Evolutionary conservation across 1,284 basidiomycete species (phyloP).

Genomic region (Ceratobasidium sp.): DNA sequence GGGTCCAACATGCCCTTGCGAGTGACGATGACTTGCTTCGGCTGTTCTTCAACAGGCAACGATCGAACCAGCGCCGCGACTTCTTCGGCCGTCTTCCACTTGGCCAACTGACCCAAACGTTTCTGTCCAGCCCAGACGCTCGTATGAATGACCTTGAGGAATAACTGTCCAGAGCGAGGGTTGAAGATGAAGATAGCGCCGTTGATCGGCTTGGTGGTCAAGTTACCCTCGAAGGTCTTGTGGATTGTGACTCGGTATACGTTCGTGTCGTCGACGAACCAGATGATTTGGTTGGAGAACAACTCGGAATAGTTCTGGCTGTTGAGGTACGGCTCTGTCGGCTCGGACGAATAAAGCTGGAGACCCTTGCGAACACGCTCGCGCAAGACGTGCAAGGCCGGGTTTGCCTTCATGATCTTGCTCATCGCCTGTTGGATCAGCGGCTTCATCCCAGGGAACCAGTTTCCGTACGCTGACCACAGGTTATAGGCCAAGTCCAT

Average conservation of each 20-base stretch:
- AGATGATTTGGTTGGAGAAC: slow-evolving; percentile 99
- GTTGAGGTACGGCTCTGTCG: slow-evolving; percentile 98
- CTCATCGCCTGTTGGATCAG: slow-evolving; percentile 99
- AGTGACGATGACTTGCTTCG: slow-evolving; percentile 99
- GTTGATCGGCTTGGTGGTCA: slow-evolving; percentile 99
- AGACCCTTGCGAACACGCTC: slow-evolving; percentile 99
- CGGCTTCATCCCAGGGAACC: slow-evolving; percentile 99
- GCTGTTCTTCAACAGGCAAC: slow-evolving; percentile 98
- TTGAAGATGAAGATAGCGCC: slow-evolving; percentile 99
- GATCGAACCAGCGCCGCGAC: slow-evolving; percentile 97
- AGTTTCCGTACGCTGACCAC: slow-evolving; percentile 99
- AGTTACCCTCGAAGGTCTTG: slow-evolving; percentile 99
- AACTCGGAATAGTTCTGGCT: slow-evolving; percentile 97
- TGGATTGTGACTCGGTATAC: slow-evolving; percentile 99
- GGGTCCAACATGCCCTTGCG: slow-evolving; percentile 99
- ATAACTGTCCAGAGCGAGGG: slow-evolving; percentile 97
- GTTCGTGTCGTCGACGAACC: slow-evolving; percentile 99
- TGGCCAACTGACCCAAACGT: slow-evolving; percentile 98
- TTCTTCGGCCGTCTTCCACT: slow-evolving; percentile 99
- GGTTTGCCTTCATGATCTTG: slow-evolving; percentile 99
- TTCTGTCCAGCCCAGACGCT: slow-evolving; percentile 99
- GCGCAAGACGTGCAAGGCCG: slow-evolving; percentile 96
- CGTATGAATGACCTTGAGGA: slow-evolving; percentile 96
- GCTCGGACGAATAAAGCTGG: slow-evolving; percentile 98
- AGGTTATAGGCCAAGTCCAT: slow-evolving; percentile 99